These are phyloP conservation scores for Rhodocollybia butyracea DNA, from an alignment of 768 basidiomycete genomes.

Conservation along the genomic window DNA sequence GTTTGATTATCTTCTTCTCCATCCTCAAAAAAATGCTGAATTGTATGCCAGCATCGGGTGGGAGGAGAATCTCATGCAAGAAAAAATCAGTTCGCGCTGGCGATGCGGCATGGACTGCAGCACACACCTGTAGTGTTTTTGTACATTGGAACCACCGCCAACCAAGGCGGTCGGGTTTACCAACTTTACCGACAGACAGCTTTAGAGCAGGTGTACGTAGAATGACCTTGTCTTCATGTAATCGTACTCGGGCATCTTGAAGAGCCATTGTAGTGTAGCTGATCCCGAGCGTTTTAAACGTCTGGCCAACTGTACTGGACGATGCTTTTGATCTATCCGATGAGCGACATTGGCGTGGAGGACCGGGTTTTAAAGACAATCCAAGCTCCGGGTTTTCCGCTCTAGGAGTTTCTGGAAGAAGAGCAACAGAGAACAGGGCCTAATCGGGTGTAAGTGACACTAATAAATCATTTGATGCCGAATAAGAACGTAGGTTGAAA, in stretches of 20 bases:
- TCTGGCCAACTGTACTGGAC: neutral
- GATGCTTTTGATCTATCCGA: neutral
- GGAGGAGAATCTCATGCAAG: conserved; percentile 1
- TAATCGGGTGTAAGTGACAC: neutral
- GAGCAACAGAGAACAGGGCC: neutral
- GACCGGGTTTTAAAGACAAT: neutral
- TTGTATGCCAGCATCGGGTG: neutral
- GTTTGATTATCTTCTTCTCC: neutral
- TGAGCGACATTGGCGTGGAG: neutral
- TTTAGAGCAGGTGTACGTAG: neutral
- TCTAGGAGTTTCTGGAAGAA: neutral
- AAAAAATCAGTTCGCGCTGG: neutral
- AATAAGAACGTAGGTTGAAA: too few species aligned
- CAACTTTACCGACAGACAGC: neutral
- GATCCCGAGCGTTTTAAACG: neutral
- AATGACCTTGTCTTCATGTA: conserved; percentile 4
- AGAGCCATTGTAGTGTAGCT: neutral
- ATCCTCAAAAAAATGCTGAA: conserved; percentile 1
- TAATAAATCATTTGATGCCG: neutral
- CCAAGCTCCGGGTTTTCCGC: neutral
- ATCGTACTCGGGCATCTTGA: conserved; percentile 1
- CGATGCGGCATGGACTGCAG: neutral
- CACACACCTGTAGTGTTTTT: neutral
- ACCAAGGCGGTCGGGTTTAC: conserved; percentile 2
- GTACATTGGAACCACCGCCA: conserved; percentile 6